Conservation (phyloP, 2,329 filamentous ascomycete genomes). For the Cladosporium sp. region DNA sequence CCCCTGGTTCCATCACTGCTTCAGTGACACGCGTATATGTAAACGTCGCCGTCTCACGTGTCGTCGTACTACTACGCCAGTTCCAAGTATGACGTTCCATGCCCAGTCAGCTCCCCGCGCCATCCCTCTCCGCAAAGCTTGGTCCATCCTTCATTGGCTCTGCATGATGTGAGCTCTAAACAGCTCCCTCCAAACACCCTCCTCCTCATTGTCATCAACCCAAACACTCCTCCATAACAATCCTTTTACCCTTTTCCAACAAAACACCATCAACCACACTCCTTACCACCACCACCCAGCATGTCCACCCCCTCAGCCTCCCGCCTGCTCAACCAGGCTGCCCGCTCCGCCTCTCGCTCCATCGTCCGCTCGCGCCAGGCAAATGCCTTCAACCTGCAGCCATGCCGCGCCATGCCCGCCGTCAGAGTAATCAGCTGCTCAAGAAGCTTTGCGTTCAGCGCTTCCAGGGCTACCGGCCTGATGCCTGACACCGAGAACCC, state of each 20-base stretch:
- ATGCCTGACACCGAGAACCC: slow-evolving; percentile 41
- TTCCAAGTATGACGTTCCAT: too few species aligned
- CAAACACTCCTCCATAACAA: not conserved
- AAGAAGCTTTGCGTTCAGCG: slow-evolving; percentile 8
- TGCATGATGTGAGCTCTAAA: not conserved
- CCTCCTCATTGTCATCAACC: slow-evolving; percentile 5
- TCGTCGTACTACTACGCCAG: too few species aligned
- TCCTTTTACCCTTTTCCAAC: not conserved
- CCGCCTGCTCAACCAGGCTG: slow-evolving; percentile 21
- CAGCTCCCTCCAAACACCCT: not conserved
- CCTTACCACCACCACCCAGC: not conserved
- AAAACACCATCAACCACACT: not conserved
- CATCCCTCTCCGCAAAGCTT: not conserved
- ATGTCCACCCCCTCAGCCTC: slow-evolving; percentile 24
- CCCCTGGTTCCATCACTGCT: too few species aligned
- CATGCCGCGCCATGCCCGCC: slow-evolving; percentile 1
- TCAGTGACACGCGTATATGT: too few species aligned
- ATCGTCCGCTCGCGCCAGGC: slow-evolving; percentile 15
- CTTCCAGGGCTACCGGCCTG: slow-evolving; percentile 27
- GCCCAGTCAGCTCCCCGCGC: not conserved
- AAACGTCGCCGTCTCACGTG: too few species aligned
- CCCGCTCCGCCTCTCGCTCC: slow-evolving; percentile 18
- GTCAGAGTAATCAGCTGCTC: slow-evolving; percentile 11
- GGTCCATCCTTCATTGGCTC: not conserved
- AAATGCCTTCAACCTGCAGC: slow-evolving; percentile 11